Percentiles rank a stretch among this genome's conserved stretches.
phyloP scores from a whole-genome alignment of 1,139 yeast species.

The Oligophagozyma castellii region DNA sequence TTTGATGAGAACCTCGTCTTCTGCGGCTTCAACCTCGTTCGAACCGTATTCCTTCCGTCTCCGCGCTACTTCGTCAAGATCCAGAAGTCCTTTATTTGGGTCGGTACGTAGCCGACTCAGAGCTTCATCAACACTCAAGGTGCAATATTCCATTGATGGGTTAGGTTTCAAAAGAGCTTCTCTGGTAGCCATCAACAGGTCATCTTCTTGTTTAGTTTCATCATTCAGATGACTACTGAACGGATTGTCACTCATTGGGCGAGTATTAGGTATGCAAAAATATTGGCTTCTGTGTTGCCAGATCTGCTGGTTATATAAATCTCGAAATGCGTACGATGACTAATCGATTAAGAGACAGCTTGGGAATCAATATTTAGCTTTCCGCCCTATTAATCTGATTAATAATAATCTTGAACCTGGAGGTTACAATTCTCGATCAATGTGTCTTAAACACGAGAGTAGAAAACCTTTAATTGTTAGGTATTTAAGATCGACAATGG shows the following conservation, averaged over 20 bases:
- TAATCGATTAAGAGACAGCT: too few species aligned
- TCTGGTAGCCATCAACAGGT: constrained; percentile 8
- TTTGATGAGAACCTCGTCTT: constrained; percentile 34
- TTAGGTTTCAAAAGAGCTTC: constrained; percentile 19
- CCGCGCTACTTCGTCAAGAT: constrained; percentile 53
- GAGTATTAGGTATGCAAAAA: too few species aligned
- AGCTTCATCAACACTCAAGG: constrained; percentile 48
- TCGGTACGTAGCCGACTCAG: constrained; percentile 50
- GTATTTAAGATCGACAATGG: too few species aligned
- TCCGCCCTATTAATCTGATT: too few species aligned
- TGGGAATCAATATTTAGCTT: too few species aligned
- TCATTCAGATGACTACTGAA: constrained; percentile 15
- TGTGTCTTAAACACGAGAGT: too few species aligned
- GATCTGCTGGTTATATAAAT: too few species aligned
- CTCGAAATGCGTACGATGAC: too few species aligned
- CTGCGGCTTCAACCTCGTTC: constrained; percentile 18
- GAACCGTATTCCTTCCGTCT: constrained; percentile 63
- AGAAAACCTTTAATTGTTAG: too few species aligned
- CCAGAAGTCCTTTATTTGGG: constrained; percentile 40
- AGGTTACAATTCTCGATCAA: too few species aligned
- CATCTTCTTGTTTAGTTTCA: constrained; percentile 4
- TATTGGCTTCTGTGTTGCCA: too few species aligned
- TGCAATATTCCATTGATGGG: constrained; percentile 34
- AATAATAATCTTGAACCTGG: too few species aligned
- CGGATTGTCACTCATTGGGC: constrained; percentile 24